Evolutionary conservation across 2,329 filamentous ascomycete species (phyloP).

Genomic region (Xylaria sp.): DNA sequence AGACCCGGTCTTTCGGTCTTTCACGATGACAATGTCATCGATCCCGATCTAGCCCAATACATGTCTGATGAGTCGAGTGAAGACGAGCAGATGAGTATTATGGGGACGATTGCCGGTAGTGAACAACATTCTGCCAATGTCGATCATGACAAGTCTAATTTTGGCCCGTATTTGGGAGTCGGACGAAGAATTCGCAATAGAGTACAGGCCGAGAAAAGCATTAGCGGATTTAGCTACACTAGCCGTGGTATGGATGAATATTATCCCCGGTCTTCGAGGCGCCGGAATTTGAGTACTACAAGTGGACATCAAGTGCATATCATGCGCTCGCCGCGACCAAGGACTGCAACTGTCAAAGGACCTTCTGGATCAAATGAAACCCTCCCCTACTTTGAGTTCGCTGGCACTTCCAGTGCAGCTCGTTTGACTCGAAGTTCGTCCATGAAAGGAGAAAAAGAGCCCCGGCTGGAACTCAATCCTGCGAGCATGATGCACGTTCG

Average conservation of each 20-base stretch:
- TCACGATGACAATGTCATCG: slow-evolving; percentile 98
- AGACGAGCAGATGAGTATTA: slow-evolving; percentile 89
- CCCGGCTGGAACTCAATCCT: slow-evolving; percentile 84
- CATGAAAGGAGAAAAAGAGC: slow-evolving; percentile 77
- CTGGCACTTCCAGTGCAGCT: slow-evolving; percentile 54
- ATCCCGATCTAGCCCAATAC: slow-evolving; percentile 93
- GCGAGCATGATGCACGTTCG: slow-evolving; percentile 90
- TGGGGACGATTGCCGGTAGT: slow-evolving; percentile 76
- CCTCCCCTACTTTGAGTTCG: slow-evolving; percentile 58
- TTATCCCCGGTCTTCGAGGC: slow-evolving; percentile 69
- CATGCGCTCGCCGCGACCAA: slow-evolving; percentile 76
- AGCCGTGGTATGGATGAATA: slow-evolving; percentile 76
- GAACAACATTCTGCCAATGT: slow-evolving; percentile 71
- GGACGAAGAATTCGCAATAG: slow-evolving; percentile 79
- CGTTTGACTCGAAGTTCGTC: slow-evolving; percentile 81
- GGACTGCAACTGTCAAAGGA: slow-evolving; percentile 67
- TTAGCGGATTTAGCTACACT: slow-evolving; percentile 74
- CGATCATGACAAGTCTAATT: slow-evolving; percentile 78
- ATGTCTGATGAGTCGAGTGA: slow-evolving; percentile 96
- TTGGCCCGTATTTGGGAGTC: slow-evolving; percentile 76
- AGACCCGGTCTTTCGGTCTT: slow-evolving; percentile 85
- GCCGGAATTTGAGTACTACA: slow-evolving; percentile 85
- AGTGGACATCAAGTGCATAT: slow-evolving; percentile 79
- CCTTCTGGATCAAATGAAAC: slow-evolving; percentile 63
- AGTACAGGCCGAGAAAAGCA: slow-evolving; percentile 75